These are phyloP conservation scores for Ustilago trichophora DNA, from an alignment of 1,284 basidiomycete genomes.

Conservation along the genomic window DNA sequence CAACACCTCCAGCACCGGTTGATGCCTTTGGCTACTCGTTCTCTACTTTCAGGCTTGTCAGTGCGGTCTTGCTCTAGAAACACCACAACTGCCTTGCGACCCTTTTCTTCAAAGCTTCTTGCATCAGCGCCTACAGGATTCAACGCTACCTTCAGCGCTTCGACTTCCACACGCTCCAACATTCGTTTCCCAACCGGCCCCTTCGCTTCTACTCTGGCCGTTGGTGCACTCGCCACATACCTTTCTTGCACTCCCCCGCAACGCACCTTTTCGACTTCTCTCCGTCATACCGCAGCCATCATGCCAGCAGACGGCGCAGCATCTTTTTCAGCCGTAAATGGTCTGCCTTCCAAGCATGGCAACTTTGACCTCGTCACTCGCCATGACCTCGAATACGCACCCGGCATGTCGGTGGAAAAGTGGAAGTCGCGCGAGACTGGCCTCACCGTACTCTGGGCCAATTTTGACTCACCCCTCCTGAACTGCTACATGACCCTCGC, in stretches of 20 bases:
- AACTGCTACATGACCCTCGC: conserved; percentile 92
- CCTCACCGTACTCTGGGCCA: conserved; percentile 72
- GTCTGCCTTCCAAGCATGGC: conserved; percentile 66
- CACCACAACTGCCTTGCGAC: conserved; percentile 12
- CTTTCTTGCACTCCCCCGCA: conserved; percentile 4
- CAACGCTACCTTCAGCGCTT: not conserved
- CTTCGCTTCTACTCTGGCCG: conserved; percentile 11
- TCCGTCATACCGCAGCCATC: conserved; percentile 4
- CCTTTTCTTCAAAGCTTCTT: conserved; percentile 4
- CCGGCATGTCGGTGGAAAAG: conserved; percentile 79
- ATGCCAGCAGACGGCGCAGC: conserved; percentile 28
- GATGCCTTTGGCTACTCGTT: conserved; percentile 27
- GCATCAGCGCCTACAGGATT: not conserved
- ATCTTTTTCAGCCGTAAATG: conserved; percentile 2
- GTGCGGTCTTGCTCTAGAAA: conserved; percentile 9
- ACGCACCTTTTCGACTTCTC: conserved; percentile 15
- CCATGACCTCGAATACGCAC: conserved; percentile 76
- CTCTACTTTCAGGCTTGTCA: conserved; percentile 27
- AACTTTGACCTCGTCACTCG: conserved; percentile 82
- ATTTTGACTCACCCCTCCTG: conserved; percentile 79
- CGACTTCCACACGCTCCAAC: not conserved
- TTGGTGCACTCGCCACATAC: conserved; percentile 13
- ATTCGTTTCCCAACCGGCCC: conserved; percentile 7
- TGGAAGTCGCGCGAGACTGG: conserved; percentile 84
- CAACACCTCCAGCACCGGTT: conserved; percentile 6